phyloP scores from a whole-genome alignment of 2,329 filamentous ascomycete genomes.

The Xylaria sp. region DNA sequence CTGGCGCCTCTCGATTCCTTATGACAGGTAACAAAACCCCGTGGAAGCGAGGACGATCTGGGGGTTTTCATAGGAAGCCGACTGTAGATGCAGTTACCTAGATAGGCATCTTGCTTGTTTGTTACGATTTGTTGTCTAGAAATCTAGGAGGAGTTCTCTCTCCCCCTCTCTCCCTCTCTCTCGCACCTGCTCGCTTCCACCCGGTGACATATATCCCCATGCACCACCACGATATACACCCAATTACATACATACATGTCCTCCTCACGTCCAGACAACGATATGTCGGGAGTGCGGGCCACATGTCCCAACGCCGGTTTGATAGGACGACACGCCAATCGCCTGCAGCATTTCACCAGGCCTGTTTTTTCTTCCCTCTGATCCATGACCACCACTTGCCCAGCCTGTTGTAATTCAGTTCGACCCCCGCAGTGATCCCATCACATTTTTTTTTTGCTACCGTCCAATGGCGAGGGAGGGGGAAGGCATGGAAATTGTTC shows the following conservation, averaged over 20 bases:
- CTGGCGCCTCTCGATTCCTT: too few relatives aligned
- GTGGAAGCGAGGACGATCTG: too few relatives aligned
- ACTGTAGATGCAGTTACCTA: neutral
- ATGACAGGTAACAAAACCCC: too few relatives aligned
- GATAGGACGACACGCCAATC: neutral
- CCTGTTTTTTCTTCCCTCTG: constrained; percentile 3
- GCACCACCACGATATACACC: neutral
- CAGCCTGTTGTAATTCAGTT: neutral
- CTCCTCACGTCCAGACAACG: constrained; percentile 5
- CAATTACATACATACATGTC: constrained; percentile 4
- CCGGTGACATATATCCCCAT: neutral
- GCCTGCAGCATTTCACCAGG: neutral
- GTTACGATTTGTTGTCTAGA: too few relatives aligned
- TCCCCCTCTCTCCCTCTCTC: too few relatives aligned
- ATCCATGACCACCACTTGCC: neutral
- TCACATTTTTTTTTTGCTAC: constrained; percentile 9
- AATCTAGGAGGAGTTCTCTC: too few relatives aligned
- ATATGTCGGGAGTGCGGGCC: neutral
- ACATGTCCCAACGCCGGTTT: neutral
- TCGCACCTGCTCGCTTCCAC: too few relatives aligned
- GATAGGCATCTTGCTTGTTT: constrained; percentile 11
- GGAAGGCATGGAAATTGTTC: constrained; percentile 15
- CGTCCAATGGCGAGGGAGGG: constrained; percentile 10
- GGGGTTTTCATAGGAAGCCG: too few relatives aligned
- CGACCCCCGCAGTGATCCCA: constrained; percentile 13